Evolutionary conservation across 208 protist genomes (phyloP), one percentile per base, ranked within the genome.

Genomic region (Leptomonas pyrrhocoris): DNA sequence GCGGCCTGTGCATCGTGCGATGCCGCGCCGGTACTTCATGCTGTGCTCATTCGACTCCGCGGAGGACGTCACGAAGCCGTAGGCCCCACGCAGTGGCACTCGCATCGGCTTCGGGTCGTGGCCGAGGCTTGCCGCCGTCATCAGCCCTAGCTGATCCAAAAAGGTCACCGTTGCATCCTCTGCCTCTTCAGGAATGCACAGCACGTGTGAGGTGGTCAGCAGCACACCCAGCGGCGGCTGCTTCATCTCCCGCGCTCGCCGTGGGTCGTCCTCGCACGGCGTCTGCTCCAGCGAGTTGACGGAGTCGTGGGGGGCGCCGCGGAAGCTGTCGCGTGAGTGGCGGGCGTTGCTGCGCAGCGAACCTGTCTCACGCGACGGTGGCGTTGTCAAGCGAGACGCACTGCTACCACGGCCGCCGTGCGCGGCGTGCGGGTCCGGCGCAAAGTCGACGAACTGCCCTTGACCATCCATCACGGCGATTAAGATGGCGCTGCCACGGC

Each of bases 131-230:
- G 84, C 83, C 19, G 65, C 74, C 23, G 84, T 91, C 53, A 89
- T 89, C 13, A 80, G 74, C 16, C 90, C 88, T 4, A 88, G 81
- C 77, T 93, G 83, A 63, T 96, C 92, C 19, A 96, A 45, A 55
- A 94, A 96, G 34, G 71, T 83, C 11, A 92, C 84, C 0, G 66
- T 85, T 19, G 67, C 54, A 2, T 50, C 62, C 16, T 69, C 57
- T 13, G 67, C 62, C 36, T 68, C 67, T 38, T 86, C 79, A 15
- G 74, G 75, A 40, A 25, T 79, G 36, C 80, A 61, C 30, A 94
- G 75, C 0, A 96, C 92, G 50, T 80, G 68, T 3, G 87, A 90
- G 9, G 92, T 93, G 23, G 92, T 93, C 18, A 96, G 87, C 36
- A 96, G 68, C 8, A 94, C 79, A 2, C 79, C 88, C 25, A 80